A percentile compares a stretch with the other conserved stretches of the same genome.
These are phyloP conservation scores for Sisymbrium altissimum DNA, from an alignment of 345 rosid genomes.

Conservation along the genomic window DNA sequence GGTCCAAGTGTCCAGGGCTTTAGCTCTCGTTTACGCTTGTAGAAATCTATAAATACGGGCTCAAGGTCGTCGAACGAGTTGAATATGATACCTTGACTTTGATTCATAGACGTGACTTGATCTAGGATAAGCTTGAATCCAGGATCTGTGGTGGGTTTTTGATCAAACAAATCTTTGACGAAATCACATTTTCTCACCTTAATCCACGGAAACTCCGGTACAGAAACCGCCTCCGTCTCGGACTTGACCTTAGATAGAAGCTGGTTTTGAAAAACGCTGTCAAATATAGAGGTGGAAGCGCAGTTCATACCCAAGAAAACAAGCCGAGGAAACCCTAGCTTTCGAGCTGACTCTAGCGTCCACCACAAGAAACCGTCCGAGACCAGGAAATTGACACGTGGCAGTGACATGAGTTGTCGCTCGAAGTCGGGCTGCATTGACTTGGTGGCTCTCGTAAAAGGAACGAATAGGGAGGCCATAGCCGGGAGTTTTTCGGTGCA, in stretches of 20 bases:
- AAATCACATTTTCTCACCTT: conserved; percentile 1
- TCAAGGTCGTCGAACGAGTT: not conserved
- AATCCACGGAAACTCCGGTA: conserved; percentile 1
- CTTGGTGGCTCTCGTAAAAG: conserved; percentile 5
- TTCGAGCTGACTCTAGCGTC: not conserved
- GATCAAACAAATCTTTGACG: not conserved
- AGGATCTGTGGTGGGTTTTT: not conserved
- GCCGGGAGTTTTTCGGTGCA: not conserved
- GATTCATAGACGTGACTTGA: not conserved
- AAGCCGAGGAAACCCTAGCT: conserved; percentile 10
- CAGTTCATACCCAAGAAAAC: conserved; percentile 2
- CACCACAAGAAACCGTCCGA: conserved; percentile 7
- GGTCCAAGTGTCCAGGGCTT: conserved; percentile 5
- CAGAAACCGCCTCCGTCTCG: not conserved
- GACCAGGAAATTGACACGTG: not conserved
- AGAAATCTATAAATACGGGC: not conserved
- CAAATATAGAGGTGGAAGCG: not conserved
- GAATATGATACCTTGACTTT: not conserved
- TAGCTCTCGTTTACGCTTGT: not conserved
- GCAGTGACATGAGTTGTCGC: not conserved
- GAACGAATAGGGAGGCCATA: not conserved
- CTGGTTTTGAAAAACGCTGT: not conserved
- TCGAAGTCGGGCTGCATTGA: conserved; percentile 5
- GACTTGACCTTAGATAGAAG: not conserved
- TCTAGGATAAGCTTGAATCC: not conserved